Evolutionary conservation across 2,329 filamentous ascomycete genomes (phyloP), one percentile per base, ranked within the genome.

Genomic region (Diaporthe ampelina): DNA sequence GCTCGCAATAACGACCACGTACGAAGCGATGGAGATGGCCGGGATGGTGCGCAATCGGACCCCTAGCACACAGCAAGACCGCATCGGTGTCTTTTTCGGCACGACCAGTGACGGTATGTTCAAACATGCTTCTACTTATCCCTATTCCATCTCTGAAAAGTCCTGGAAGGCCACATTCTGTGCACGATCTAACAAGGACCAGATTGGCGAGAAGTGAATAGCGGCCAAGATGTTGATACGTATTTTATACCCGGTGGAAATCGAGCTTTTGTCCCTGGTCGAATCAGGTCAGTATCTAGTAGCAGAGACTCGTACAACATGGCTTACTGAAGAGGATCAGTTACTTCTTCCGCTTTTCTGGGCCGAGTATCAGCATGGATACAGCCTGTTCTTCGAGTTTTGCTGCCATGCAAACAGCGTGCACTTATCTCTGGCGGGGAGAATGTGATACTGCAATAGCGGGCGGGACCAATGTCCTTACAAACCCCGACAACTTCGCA

Each of bases 41-140:
- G 91, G 91, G 6, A 52, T 76, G 40, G 77, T 79, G 0, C 67
- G 76, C 1, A 75, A 79, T 45, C 43, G 69, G 6, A 81, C 78
- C 0, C 70, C 77, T 1, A 78, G 78, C 0, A 75, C 45, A 21
- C 58, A 43, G 21, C 26, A 88, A 77, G 78, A 21, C 78, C 78
- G 93, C 88, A 86, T 92, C 70, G 91, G 90, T 73, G 90, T 89
- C 0, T 92, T 91, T 81, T 91, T 91, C 77, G 91, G 91, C 71
- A 88, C 90, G 79, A 91, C 90, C 15, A 91, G 89, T 75, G 90
- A 75, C n/a, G 75, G 59, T 65, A 65, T 21, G 57, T n/a, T 6
- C 57, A 50, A 26, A 9, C 8, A 8, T 3, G 10, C n/a, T 48
- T 40, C 37, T 35, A 24, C 5, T 17, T 1, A 29, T 54, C 2